Evolutionary conservation across 1,284 basidiomycete genomes (phyloP).

Genomic region (Ustilago sp.): DNA sequence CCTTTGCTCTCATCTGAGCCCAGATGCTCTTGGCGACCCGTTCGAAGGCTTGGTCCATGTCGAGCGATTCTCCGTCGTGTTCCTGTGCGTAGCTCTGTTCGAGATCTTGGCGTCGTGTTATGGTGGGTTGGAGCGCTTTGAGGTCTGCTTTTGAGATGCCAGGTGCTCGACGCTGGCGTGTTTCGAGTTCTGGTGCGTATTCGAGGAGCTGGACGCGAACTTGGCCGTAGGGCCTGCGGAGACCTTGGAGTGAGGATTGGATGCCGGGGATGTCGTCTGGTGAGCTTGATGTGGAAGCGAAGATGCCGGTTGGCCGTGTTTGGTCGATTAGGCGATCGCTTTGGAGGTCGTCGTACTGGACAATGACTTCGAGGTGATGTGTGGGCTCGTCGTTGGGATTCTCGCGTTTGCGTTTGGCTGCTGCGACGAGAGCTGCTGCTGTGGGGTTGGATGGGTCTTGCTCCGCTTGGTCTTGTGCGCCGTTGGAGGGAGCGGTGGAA

Average conservation of each 20-base stretch:
- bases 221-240: constrained; percentile 29
- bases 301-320: constrained; percentile 22
- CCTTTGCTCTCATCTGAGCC: constrained; percentile 12
- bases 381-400: constrained; percentile 26
- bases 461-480: constrained; percentile 1
- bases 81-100: constrained; percentile 34
- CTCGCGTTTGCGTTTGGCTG: constrained; percentile 27
- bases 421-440: constrained; percentile 15
- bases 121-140: constrained; percentile 25
- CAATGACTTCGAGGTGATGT: constrained; percentile 35
- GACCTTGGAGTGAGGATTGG: constrained; percentile 15
- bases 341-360: constrained; percentile 46
- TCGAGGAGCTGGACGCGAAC: constrained; percentile 41
- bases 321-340: constrained; percentile 45
- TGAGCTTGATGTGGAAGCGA: constrained; percentile 8
- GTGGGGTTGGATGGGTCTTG: constrained; percentile 22
- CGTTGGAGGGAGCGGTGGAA: not conserved
- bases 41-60: constrained; percentile 46
- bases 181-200: constrained; percentile 39
- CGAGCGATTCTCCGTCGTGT: constrained; percentile 40
- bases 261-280: not conserved
- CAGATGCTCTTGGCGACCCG: constrained; percentile 26
- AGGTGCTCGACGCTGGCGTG: constrained; percentile 29
- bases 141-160: constrained; percentile 38
- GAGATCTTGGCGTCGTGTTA: constrained; percentile 34